phyloP scores from a whole-genome alignment of 2,329 filamentous ascomycete genomes.

The Ophiostoma sp. region DNA sequence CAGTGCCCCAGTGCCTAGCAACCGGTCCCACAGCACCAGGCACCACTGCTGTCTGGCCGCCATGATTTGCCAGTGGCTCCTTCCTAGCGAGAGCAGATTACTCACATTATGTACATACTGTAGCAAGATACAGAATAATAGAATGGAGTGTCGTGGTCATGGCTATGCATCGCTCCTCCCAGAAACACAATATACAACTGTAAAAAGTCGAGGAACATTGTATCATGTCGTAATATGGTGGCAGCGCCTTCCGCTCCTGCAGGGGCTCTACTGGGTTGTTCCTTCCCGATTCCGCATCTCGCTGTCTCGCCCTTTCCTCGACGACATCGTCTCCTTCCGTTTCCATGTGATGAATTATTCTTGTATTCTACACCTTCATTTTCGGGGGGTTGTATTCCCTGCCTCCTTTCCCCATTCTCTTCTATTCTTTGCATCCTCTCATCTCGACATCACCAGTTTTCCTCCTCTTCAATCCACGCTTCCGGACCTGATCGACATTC shows the following conservation, averaged over 20 bases:
- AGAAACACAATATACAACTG: not conserved
- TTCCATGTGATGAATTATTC: not conserved
- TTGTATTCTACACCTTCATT: not conserved
- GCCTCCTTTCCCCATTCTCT: not conserved
- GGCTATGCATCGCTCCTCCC: conserved; percentile 1
- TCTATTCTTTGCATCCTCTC: not conserved
- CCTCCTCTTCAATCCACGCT: not conserved
- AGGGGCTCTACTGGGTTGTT: not conserved
- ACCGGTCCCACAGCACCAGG: not conserved
- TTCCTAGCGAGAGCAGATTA: not conserved
- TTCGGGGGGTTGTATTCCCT: not conserved
- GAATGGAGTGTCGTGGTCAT: not conserved
- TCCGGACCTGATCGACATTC: not conserved
- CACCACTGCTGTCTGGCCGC: conserved; percentile 1
- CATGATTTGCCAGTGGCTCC: conserved; percentile 20
- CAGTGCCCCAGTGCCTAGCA: not conserved
- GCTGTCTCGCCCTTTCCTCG: conserved; percentile 1
- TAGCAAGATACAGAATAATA: not conserved
- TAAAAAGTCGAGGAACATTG: not conserved
- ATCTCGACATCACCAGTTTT: not conserved
- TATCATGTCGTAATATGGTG: not conserved
- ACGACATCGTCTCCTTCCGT: not conserved
- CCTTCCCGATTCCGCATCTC: not conserved
- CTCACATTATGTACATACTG: not conserved
- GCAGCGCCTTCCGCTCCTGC: not conserved